Percentiles rank a stretch among this genome's conserved stretches.
phyloP scores from a whole-genome alignment of 768 basidiomycete genomes.

The Pisolithus marmoratus region DNA sequence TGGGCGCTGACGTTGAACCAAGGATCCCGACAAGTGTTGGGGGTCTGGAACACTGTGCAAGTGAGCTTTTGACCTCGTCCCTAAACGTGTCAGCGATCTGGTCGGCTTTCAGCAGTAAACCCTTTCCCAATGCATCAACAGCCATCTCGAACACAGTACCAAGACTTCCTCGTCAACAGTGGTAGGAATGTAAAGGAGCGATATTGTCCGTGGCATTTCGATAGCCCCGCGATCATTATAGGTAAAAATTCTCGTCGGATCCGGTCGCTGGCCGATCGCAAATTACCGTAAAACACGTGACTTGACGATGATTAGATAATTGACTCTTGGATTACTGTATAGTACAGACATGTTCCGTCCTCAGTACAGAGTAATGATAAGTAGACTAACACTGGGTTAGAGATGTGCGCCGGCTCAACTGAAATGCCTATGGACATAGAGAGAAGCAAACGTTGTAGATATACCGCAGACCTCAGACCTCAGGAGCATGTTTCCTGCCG shows the following conservation, averaged over 20 bases:
- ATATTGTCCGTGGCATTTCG: not conserved
- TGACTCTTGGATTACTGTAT: no score
- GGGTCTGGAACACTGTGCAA: conserved; percentile 31
- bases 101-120: conserved; percentile 75
- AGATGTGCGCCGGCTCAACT: no score
- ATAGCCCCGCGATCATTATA: not conserved
- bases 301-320: not conserved
- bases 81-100: conserved; percentile 66
- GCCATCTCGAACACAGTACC: conserved; percentile 17
- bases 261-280: conserved; percentile 1
- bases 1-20: conserved; percentile 75
- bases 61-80: conserved; percentile 54
- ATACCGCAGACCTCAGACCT: conserved; percentile 7
- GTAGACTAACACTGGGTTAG: no score
- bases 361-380: no score
- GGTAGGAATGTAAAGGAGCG: not conserved
- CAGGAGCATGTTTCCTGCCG: conserved; percentile 14
- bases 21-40: conserved; percentile 91
- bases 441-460: not conserved
- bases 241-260: not conserved
- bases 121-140: conserved; percentile 44
- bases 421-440: no score
- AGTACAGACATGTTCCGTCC: no score
- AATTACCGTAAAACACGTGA: not conserved
- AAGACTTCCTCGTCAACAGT: not conserved